Percentiles rank a stretch among this genome's conserved stretches.
Evolutionary conservation across 2,329 filamentous ascomycete genomes (phyloP).

Genomic region (Westerdykella aurantiaca): DNA sequence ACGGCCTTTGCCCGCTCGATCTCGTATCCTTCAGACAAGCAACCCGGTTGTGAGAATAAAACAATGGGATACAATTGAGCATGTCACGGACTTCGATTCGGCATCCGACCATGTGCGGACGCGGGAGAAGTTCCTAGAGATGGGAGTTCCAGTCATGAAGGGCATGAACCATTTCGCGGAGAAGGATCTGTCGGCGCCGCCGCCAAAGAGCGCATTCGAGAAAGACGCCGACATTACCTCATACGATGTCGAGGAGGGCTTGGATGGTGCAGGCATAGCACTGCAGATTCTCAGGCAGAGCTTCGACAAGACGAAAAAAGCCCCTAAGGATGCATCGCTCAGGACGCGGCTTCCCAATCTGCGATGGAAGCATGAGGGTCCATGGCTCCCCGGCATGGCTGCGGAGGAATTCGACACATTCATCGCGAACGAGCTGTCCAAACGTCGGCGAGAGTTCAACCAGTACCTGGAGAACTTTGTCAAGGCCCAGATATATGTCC

Average conservation of each 20-base stretch:
- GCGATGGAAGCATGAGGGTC: conserved; percentile 54
- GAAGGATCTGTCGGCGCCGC: conserved; percentile 8
- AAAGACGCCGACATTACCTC: conserved; percentile 26
- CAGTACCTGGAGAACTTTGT: conserved; percentile 25
- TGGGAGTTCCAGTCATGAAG: conserved; percentile 63
- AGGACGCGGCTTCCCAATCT: conserved; percentile 13
- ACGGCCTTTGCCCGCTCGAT: conserved; percentile 69
- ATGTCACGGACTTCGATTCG: conserved; percentile 82
- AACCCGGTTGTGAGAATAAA: conserved; percentile 72
- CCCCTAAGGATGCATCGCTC: conserved; percentile 7
- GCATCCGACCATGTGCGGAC: conserved; percentile 76
- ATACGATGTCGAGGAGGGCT: conserved; percentile 20
- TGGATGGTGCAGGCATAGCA: conserved; percentile 23
- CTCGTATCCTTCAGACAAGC: conserved; percentile 58
- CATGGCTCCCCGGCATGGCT: conserved; percentile 53
- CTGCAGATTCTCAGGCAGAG: conserved; percentile 22
- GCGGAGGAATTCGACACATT: conserved; percentile 52
- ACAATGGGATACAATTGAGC: conserved; percentile 76
- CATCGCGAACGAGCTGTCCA: conserved; percentile 40
- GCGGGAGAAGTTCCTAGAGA: conserved; percentile 78
- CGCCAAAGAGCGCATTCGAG: conserved; percentile 28
- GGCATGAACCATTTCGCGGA: conserved; percentile 18
- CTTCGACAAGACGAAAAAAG: conserved; percentile 7
- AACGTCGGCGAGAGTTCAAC: conserved; percentile 30
- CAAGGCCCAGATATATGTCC: conserved; percentile 29